phyloP scores from a whole-genome alignment of 192 early-diverging fungal genomes.

The Linnemannia elongata region DNA sequence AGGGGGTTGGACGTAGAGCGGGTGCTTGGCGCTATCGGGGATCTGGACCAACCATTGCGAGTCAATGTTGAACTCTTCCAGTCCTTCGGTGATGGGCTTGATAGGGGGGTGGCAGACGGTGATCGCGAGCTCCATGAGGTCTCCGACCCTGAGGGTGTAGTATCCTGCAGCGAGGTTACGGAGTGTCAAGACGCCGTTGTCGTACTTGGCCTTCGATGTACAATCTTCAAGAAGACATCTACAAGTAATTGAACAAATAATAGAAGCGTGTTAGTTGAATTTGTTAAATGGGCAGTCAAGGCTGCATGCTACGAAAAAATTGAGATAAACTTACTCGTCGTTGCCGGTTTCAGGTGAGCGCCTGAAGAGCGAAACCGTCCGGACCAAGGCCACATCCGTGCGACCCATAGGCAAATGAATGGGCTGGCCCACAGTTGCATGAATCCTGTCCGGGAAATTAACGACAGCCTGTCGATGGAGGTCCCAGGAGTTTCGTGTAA shows the following conservation, averaged over 20 bases:
- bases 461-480: background rate
- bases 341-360: background rate
- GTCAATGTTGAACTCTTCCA: conserved; percentile 26
- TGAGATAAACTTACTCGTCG: background rate
- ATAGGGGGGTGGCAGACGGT: background rate
- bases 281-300: background rate
- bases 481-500: background rate
- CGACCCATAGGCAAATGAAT: conserved; percentile 27
- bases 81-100: background rate
- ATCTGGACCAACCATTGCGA: conserved; percentile 35
- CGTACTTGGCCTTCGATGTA: conserved; percentile 12
- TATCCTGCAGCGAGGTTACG: conserved; percentile 24
- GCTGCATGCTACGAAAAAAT: background rate
- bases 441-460: conserved; percentile 19
- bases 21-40: conserved; percentile 19
- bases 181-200: conserved; percentile 28
- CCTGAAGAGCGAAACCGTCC: conserved; percentile 24
- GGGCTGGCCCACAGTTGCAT: conserved; percentile 19
- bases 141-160: conserved; percentile 24
- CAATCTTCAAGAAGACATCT: conserved; percentile 21
- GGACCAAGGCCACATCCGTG: conserved; percentile 3
- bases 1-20: conserved; percentile 15
- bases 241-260: background rate
- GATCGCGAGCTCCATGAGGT: conserved; percentile 1
- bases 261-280: background rate